These are phyloP conservation scores for Mycothermus thermophilus DNA, from an alignment of 495 filamentous ascomycete species.

Conservation along the genomic window DNA sequence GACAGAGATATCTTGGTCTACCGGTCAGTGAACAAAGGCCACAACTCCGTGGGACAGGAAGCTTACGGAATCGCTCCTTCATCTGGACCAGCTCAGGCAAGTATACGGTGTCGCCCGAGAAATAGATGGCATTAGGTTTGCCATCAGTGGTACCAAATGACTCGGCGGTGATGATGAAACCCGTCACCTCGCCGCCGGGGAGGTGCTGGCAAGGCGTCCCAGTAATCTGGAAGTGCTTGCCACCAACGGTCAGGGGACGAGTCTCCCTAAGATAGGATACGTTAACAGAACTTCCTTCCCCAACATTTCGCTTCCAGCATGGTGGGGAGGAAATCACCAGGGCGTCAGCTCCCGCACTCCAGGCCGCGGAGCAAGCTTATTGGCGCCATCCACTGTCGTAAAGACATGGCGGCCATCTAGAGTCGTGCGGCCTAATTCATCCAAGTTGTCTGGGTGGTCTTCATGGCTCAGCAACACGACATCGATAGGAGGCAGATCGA, in stretches of 20 bases:
- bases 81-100: slow-evolving; percentile 29
- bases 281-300: background rate
- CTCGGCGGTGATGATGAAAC: slow-evolving; percentile 30
- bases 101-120: slow-evolving; percentile 43
- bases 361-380: slow-evolving; percentile 28
- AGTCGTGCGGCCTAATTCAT: slow-evolving; percentile 24
- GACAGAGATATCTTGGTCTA: slow-evolving; percentile 16
- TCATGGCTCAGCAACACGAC: slow-evolving; percentile 42
- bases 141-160: slow-evolving; percentile 30
- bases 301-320: too few relatives aligned
- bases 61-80: slow-evolving; percentile 14
- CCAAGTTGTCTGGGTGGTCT: slow-evolving; percentile 43
- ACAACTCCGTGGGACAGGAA: too few relatives aligned
- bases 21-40: background rate
- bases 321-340: slow-evolving; percentile 3
- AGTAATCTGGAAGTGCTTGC: slow-evolving; percentile 34
- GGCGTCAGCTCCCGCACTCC: slow-evolving; percentile 28
- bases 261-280: slow-evolving; percentile 4
- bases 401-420: slow-evolving; percentile 38
- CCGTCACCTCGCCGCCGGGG: slow-evolving; percentile 34
- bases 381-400: slow-evolving; percentile 37
- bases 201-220: slow-evolving; percentile 35
- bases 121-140: slow-evolving; percentile 38
- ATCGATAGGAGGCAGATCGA: slow-evolving; percentile 35
- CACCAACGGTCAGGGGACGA: slow-evolving; percentile 10